Percentiles rank a stretch among this genome's conserved stretches.
These are phyloP conservation scores for Mucor indicus DNA, from an alignment of 371 early-diverging fungal genomes.

Conservation along the genomic window DNA sequence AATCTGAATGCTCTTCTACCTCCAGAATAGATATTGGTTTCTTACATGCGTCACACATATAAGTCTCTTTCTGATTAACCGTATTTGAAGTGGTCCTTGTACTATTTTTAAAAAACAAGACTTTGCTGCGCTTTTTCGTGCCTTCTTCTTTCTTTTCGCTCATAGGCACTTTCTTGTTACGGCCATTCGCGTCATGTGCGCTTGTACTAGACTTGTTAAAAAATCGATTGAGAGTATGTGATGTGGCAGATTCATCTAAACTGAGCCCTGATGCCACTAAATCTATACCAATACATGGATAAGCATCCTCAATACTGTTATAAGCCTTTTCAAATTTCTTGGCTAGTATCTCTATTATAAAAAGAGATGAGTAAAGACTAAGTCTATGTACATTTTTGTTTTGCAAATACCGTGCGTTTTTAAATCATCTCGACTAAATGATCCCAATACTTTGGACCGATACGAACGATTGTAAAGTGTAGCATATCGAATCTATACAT, in stretches of 20 bases:
- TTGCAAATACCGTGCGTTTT: constrained; percentile 11
- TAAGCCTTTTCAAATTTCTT: constrained; percentile 16
- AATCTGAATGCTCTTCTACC: constrained; percentile 48
- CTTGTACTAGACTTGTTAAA: constrained; percentile 16
- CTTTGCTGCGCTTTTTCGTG: too few relatives aligned
- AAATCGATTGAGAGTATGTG: constrained; percentile 30
- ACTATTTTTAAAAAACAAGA: too few relatives aligned
- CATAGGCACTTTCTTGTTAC: not conserved
- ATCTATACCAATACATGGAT: constrained; percentile 39
- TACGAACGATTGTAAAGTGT: not conserved
- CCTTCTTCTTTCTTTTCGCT: too few relatives aligned
- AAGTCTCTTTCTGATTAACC: too few relatives aligned
- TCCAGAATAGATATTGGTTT: constrained; percentile 17
- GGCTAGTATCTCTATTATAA: not conserved
- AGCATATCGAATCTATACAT: not conserved
- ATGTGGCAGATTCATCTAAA: constrained; percentile 22
- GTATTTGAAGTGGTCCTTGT: too few relatives aligned
- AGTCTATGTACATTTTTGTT: not conserved
- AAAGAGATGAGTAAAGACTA: not conserved
- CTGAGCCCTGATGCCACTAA: constrained; percentile 27
- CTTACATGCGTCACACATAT: constrained; percentile 36
- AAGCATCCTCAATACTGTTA: constrained; percentile 21
- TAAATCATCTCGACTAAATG: constrained; percentile 11
- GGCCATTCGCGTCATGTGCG: constrained; percentile 1
- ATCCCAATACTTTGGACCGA: constrained; percentile 23